These are phyloP conservation scores for Gigaspora rosea DNA, from an alignment of 192 early-diverging fungal species.

Conservation along the genomic window DNA sequence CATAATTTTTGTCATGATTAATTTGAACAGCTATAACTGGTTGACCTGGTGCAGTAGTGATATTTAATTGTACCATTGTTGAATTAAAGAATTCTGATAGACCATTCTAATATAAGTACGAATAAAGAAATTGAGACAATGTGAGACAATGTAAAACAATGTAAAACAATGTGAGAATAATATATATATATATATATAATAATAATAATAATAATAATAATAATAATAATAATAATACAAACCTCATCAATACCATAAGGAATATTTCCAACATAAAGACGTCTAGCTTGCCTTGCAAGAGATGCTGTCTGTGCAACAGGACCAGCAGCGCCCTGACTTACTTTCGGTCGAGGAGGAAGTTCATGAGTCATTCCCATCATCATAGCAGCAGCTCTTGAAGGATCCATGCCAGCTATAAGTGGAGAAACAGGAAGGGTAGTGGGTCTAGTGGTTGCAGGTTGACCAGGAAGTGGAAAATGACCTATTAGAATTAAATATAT, in stretches of 20 bases:
- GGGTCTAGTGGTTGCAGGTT: slow-evolving; percentile 47
- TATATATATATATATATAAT: background rate
- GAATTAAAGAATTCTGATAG: slow-evolving; percentile 86
- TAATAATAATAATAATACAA: background rate
- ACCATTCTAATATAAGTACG: slow-evolving; percentile 46
- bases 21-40: slow-evolving; percentile 83
- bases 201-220: background rate
- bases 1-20: slow-evolving; percentile 93
- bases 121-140: slow-evolving; percentile 2
- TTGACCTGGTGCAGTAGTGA: slow-evolving; percentile 66
- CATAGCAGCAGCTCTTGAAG: slow-evolving; percentile 53
- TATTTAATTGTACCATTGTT: slow-evolving; percentile 75
- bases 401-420: slow-evolving; percentile 53
- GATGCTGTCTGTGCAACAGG: slow-evolving; percentile 56
- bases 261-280: slow-evolving; percentile 92
- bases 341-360: slow-evolving; percentile 45
- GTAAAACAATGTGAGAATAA: background rate
- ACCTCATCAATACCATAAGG: slow-evolving; percentile 78
- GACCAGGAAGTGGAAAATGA: slow-evolving; percentile 76
- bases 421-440: background rate
- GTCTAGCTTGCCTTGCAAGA: slow-evolving; percentile 74
- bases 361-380: slow-evolving; percentile 51
- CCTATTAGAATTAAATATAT: slow-evolving; percentile 45
- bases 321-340: slow-evolving; percentile 49
- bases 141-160: too few relatives aligned